Percentiles rank a stretch among this genome's conserved stretches.
Conservation (phyloP, 2,329 filamentous ascomycete genomes). For the Apiospora pterosperma region DNA sequence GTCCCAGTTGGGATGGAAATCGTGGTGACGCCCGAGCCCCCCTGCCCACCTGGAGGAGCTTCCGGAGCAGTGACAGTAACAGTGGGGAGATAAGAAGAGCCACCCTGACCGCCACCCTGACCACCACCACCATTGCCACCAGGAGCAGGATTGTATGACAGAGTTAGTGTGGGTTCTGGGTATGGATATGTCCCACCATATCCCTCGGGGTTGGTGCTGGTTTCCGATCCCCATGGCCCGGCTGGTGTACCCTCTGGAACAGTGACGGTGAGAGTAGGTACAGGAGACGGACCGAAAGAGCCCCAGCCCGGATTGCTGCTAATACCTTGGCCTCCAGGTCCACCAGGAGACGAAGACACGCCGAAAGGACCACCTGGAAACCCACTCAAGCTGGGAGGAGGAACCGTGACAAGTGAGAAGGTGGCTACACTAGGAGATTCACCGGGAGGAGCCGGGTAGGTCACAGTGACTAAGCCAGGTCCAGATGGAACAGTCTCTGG, state of each 20-base stretch:
- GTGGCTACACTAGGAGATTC: background rate
- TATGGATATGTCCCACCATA: background rate
- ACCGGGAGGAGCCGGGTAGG: conserved; percentile 7
- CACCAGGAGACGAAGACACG: conserved; percentile 5
- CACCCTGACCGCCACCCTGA: background rate
- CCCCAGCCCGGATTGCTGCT: background rate
- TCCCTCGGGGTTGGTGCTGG: background rate
- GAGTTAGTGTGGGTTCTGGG: conserved; percentile 1
- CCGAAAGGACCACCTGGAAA: conserved; percentile 7
- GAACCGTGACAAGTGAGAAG: conserved; percentile 7
- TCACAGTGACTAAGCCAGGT: conserved; percentile 9
- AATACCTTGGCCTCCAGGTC: background rate
- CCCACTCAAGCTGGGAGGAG: background rate
- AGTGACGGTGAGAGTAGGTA: background rate
- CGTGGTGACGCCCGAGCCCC: background rate
- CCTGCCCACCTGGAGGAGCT: conserved; percentile 2
- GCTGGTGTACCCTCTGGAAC: background rate
- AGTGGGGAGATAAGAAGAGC: background rate
- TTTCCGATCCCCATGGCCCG: background rate
- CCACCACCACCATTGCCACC: conserved; percentile 1
- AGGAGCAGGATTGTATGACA: conserved; percentile 2
- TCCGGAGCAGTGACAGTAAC: background rate
- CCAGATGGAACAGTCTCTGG: background rate
- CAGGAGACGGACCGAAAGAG: background rate
- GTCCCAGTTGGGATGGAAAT: background rate